Conservation (phyloP, 768 basidiomycete species). For the Lactifluus volemus region DNA sequence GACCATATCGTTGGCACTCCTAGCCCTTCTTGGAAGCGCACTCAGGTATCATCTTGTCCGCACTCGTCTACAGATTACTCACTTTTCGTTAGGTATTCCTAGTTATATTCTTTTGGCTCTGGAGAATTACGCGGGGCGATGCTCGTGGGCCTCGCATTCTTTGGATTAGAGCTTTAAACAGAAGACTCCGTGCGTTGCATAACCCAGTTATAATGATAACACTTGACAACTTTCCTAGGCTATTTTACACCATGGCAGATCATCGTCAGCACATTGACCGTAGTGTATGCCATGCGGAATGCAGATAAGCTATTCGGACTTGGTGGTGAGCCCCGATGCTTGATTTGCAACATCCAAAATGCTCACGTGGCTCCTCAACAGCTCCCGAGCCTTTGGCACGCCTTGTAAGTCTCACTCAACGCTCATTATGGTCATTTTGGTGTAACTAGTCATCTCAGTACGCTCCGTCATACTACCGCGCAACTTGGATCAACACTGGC, state of each 20-base stretch:
- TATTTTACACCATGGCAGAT: slow-evolving; percentile 96
- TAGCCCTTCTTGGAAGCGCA: slow-evolving; percentile 81
- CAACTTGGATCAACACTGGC: slow-evolving; percentile 90
- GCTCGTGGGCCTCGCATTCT: slow-evolving; percentile 57
- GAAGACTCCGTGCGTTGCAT: slow-evolving; percentile 44
- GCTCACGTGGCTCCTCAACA: slow-evolving; percentile 25
- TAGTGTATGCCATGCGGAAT: slow-evolving; percentile 76
- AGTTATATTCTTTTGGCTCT: slow-evolving; percentile 88
- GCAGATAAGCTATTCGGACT: slow-evolving; percentile 80
- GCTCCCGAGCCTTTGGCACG: slow-evolving; percentile 91
- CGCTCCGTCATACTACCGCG: slow-evolving; percentile 88
- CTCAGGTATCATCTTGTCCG: slow-evolving; percentile 43
- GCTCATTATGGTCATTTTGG: neutral
- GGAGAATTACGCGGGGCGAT: slow-evolving; percentile 62
- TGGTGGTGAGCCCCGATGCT: slow-evolving; percentile 43
- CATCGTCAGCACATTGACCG: slow-evolving; percentile 75
- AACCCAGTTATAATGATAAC: neutral
- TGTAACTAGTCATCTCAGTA: slow-evolving; percentile 43
- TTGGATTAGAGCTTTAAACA: slow-evolving; percentile 53
- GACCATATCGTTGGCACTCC: slow-evolving; percentile 89
- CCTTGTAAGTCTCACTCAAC: slow-evolving; percentile 44
- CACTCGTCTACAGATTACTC: neutral
- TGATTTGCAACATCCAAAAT: neutral
- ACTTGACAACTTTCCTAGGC: slow-evolving; percentile 29
- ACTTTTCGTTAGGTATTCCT: slow-evolving; percentile 62